These are phyloP conservation scores for Arthrobotrys entomopaga DNA, from an alignment of 2,329 filamentous ascomycete species.

Conservation along the genomic window DNA sequence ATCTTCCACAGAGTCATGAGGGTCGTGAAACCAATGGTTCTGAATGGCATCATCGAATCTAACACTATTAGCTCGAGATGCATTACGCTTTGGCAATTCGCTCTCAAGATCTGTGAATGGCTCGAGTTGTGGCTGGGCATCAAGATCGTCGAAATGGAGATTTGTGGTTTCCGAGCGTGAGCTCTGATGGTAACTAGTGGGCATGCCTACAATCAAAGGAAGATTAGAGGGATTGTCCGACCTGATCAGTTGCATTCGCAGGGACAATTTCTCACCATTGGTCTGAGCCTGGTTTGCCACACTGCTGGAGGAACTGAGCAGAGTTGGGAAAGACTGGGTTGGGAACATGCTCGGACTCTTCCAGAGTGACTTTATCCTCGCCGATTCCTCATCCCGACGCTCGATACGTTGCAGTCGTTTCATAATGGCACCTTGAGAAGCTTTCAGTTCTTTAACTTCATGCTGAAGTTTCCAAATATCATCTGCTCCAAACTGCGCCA, in stretches of 20 bases:
- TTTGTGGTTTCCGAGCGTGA: constrained; percentile 54
- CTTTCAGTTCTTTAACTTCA: constrained; percentile 71
- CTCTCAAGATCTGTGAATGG: constrained; percentile 84
- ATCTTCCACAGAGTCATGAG: constrained; percentile 79
- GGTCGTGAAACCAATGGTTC: constrained; percentile 85
- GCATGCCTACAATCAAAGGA: constrained; percentile 39
- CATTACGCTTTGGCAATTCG: constrained; percentile 83
- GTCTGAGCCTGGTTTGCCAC: constrained; percentile 53
- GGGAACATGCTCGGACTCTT: constrained; percentile 53
- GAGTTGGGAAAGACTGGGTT: constrained; percentile 51
- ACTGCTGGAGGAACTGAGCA: constrained; percentile 52
- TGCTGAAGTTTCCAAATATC: constrained; percentile 73
- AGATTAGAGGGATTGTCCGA: constrained; percentile 25
- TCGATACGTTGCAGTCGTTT: constrained; percentile 72
- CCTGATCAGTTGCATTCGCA: background rate
- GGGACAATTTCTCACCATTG: constrained; percentile 38
- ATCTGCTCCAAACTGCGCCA: constrained; percentile 73
- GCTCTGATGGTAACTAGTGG: constrained; percentile 45
- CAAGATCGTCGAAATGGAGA: constrained; percentile 81
- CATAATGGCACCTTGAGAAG: constrained; percentile 70
- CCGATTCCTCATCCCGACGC: constrained; percentile 72
- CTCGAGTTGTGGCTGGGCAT: constrained; percentile 82
- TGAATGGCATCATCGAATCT: constrained; percentile 96
- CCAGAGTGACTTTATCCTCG: constrained; percentile 63
- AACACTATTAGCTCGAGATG: constrained; percentile 94